Base-by-base conservation (phyloP, 2,329 filamentous ascomycete species). In the Phialocephala sp. region DNA sequence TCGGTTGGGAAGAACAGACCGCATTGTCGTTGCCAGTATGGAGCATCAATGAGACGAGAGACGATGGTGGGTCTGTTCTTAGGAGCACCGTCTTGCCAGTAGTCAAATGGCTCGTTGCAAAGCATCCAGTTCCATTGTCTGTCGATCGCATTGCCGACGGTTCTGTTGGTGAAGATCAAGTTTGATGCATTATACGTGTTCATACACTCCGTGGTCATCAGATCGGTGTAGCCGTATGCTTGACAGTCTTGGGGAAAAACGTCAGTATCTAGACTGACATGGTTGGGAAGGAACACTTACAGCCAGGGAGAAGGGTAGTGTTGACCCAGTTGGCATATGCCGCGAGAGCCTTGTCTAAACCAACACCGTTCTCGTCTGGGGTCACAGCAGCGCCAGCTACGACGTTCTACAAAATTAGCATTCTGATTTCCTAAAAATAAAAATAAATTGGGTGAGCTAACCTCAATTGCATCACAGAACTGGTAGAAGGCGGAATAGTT, bases 101-200 rank as follows among this genome's bases (percentile, higher is more conserved):
- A 86, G 63, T 78, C 83, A 64, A 86, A 83, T n/a, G 87, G 86
- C 73, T 89, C 85, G 72, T 89, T 89, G 79, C 87, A 89, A 1
- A 82, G 79, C 65, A 66, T 81, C 86, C 87, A 89, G 8, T 79
- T 74, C 86, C 85, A 89, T 67, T 87, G 84, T 0, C 85, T 77
- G 68, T 84, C 79, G 35, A 78, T 70, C 0, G 71, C 62, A 72
- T 88, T 88, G 58, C 68, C 69, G 5, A 84, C 76, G 1, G 76
- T 77, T 20, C 72, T 76, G 72, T 89, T 84, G 4, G 81, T 84
- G 75, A 79, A 89, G 2, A 84, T 68, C 0, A 81, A 78, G 66
- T 78, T 85, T 22, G 77, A 78, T 8, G 77, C 68, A 69, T 88
- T 82, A 74, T 86, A 81, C 1, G 81, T 83, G 73, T 87, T 78